Conservation (phyloP, 495 filamentous ascomycete genomes). For the Chaetomium tenue region DNA sequence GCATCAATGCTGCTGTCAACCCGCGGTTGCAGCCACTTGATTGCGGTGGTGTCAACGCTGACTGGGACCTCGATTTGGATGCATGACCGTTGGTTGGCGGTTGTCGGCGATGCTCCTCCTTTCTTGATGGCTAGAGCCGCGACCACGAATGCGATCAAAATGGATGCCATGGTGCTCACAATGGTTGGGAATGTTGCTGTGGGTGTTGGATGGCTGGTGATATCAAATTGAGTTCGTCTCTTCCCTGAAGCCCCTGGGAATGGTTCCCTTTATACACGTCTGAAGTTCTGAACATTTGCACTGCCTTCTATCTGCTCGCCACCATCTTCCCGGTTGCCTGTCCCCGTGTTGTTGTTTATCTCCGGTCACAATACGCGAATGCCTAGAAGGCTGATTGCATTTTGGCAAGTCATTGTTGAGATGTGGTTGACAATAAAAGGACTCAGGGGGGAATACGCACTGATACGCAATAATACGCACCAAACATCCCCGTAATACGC, state of each 20-base stretch:
- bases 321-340: too few species aligned
- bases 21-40: neutral
- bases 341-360: too few species aligned
- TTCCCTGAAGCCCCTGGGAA: neutral
- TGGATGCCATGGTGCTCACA: neutral
- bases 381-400: too few species aligned
- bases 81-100: neutral
- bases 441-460: too few species aligned
- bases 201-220: neutral
- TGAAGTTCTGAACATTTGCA: neutral
- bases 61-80: neutral
- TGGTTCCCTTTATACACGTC: neutral
- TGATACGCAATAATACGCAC: too few species aligned
- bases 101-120: neutral
- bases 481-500: too few species aligned
- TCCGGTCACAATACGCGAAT: too few species aligned
- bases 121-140: neutral
- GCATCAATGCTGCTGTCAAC: conserved; percentile 3
- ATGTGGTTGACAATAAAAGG: too few species aligned
- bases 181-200: neutral
- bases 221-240: neutral
- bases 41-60: neutral
- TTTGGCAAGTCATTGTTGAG: too few species aligned
- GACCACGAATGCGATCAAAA: neutral
- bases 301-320: neutral